A percentile compares a stretch with the other conserved stretches of the same genome.
Evolutionary conservation across 1,139 yeast genomes (phyloP).

Genomic region (Komagataea norvegica): DNA sequence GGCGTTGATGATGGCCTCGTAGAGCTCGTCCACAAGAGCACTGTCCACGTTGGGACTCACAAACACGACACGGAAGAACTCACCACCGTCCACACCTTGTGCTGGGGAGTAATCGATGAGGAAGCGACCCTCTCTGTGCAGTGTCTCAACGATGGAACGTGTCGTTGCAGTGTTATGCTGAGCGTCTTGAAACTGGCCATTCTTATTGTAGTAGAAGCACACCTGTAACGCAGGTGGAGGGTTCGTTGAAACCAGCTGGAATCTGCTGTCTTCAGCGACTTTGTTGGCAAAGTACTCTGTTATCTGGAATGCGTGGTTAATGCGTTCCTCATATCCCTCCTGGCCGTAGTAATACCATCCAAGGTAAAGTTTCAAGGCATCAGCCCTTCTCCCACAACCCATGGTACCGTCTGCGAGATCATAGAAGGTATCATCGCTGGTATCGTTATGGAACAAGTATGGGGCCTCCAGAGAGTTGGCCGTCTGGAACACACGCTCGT

Average conservation of each 20-base stretch:
- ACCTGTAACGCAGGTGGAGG: constrained; percentile 82
- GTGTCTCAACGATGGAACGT: constrained; percentile 53
- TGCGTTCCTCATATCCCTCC: constrained; percentile 49
- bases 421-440: constrained; percentile 39
- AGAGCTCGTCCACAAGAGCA: constrained; percentile 35
- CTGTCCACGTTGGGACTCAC: constrained; percentile 59
- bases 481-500: constrained; percentile 57
- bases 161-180: constrained; percentile 54
- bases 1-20: constrained; percentile 17
- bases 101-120: constrained; percentile 82
- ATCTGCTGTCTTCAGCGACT: constrained; percentile 34
- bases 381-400: constrained; percentile 91
- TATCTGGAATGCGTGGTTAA: constrained; percentile 68
- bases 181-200: constrained; percentile 26
- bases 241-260: constrained; percentile 48
- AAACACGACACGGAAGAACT: constrained; percentile 81
- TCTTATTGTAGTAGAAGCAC: constrained; percentile 68
- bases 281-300: constrained; percentile 54
- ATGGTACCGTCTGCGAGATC: constrained; percentile 88
- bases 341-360: constrained; percentile 81
- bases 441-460: constrained; percentile 69
- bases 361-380: constrained; percentile 71
- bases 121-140: constrained; percentile 61
- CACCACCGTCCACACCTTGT: constrained; percentile 54
- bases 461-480: constrained; percentile 80